Base-by-base conservation (phyloP, 495 filamentous ascomycete species). In the Aspergillus coremiiformis region DNA sequence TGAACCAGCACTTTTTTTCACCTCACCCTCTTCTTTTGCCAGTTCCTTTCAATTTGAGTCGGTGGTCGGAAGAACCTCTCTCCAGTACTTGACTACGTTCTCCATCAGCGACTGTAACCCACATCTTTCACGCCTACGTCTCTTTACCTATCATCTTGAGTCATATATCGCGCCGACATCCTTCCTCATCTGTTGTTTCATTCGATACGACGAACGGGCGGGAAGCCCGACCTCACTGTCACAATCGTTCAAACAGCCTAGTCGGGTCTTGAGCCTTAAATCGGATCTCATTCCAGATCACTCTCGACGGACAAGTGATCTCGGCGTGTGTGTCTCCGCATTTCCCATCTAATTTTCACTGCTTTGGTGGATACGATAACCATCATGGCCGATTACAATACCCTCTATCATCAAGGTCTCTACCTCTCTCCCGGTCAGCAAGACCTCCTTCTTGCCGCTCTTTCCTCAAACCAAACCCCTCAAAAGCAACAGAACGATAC, bases 351-450 rank as follows among this genome's bases (percentile, higher is more conserved):
- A 17, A 15, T 39, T 0, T 4, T 37, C 5, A n/a, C 11, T 19
- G 17, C 11, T 39, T 39, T 15, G 12, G 4, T 6, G 3, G 5
- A 2, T 33, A 27, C 44, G 21, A 47, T 5, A 45, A 21, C 35
- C 55, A 60, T 33, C 23, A 72, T 73, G 67, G 51, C 66, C 49
- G 70, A 72, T 49, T 72, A 62, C 53, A 64, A 72, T 35, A 51
- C 65, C 32, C 54, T 71, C 23, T 71, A 73, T 33, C 66, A 70
- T 32, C 66, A 72, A 29, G 70, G 71, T 53, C 73, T 82, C 33
- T 85, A 84, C 64, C 84, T 96, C 53, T 89, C 89, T 32, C 84
- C 86, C 15, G 83, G 86, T 60, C 89, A 98, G 67, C 89, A 96
- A 70, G 84, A 86, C 62, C 83, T 96, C 33, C 72, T 97, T 37